Evolutionary conservation across 179 eudicot genomes (phyloP).

Genomic region (Vitellaria paradoxa): DNA sequence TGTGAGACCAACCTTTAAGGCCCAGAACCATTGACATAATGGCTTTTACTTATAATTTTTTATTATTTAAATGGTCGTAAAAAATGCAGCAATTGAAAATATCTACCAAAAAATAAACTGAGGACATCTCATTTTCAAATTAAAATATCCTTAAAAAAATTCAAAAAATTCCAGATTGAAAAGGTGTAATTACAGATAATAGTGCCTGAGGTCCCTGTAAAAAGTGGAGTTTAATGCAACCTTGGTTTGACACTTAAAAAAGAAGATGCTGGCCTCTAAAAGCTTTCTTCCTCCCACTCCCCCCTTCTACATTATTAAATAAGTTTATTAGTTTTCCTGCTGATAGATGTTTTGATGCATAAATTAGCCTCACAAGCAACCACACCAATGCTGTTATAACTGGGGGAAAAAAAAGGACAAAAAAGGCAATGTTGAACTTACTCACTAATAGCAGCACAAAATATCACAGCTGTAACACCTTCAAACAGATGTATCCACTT

Average conservation of each 20-base stretch:
- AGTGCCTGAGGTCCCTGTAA: background rate
- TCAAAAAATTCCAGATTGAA: background rate
- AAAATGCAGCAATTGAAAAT: background rate
- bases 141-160: background rate
- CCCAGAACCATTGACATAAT: background rate
- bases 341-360: background rate
- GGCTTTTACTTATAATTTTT: no score
- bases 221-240: background rate
- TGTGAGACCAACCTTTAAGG: background rate
- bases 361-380: background rate
- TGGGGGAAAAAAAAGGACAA: background rate
- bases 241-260: background rate
- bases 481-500: slow-evolving; percentile 99
- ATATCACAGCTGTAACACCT: slow-evolving; percentile 95
- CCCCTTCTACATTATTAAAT: background rate
- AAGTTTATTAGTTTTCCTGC: background rate
- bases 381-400: background rate
- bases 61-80: no score
- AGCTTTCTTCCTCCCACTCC: background rate
- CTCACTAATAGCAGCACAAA: slow-evolving; percentile 99
- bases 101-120: background rate
- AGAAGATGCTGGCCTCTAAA: slow-evolving; percentile 1
- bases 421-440: slow-evolving; percentile 35
- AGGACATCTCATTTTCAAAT: background rate
- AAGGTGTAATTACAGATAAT: background rate